These are phyloP conservation scores for Chytriomyces confervae DNA, from an alignment of 192 early-diverging fungal genomes.

Conservation along the genomic window DNA sequence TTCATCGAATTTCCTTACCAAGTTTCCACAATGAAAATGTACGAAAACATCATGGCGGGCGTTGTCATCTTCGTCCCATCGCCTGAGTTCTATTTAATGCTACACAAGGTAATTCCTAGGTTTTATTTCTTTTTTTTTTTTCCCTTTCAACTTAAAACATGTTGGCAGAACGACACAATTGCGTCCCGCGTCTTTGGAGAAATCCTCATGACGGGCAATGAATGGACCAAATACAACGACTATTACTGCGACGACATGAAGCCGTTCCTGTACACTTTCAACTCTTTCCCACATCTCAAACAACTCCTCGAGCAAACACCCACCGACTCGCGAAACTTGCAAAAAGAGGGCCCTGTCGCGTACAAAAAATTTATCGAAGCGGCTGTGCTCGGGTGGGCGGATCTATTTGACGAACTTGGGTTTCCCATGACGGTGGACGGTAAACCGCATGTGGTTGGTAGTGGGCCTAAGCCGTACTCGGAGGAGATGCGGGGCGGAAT, in stretches of 20 bases:
- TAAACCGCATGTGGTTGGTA: neutral
- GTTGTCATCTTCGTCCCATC: constrained; percentile 4
- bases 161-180: neutral
- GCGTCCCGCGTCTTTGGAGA: neutral
- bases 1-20: constrained; percentile 25
- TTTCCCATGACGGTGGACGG: constrained; percentile 17
- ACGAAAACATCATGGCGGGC: constrained; percentile 16
- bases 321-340: neutral
- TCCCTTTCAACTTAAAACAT: neutral
- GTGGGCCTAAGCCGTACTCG: neutral
- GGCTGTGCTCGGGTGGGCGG: constrained; percentile 1
- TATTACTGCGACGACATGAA: constrained; percentile 10
- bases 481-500: neutral
- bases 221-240: constrained; percentile 1
- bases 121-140: neutral
- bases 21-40: constrained; percentile 21
- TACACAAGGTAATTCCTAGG: neutral
- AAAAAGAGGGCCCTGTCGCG: neutral
- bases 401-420: neutral
- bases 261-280: neutral
- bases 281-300: neutral
- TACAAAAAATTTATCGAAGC: neutral
- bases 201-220: neutral
- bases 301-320: neutral
- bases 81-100: neutral